Conservation (phyloP, 495 filamentous ascomycete genomes). For the Aspergillus steynii region DNA sequence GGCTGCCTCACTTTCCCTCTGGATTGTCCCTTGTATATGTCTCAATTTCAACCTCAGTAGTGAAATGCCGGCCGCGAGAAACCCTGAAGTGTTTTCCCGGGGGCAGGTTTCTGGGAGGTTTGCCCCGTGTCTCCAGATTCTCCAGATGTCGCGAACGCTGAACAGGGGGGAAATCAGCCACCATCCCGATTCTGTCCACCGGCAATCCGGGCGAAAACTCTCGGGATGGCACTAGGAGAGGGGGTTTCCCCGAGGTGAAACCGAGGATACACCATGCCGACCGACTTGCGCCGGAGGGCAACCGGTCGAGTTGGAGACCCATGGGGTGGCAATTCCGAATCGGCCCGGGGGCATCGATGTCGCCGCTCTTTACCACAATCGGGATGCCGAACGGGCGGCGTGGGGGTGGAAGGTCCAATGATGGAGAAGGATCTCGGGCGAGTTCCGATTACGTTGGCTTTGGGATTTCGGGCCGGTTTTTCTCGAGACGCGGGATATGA, state of each 20-base stretch:
- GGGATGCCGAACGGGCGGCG: background rate
- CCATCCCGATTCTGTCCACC: background rate
- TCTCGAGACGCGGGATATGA: background rate
- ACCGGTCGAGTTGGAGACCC: background rate
- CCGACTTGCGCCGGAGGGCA: background rate
- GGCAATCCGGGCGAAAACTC: background rate
- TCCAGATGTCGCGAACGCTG: background rate
- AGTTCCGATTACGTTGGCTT: background rate
- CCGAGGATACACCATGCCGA: background rate
- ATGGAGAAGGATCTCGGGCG: background rate
- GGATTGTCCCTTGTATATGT: background rate
- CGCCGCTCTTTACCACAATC: background rate
- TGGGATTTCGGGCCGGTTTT: background rate
- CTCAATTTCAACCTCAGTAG: background rate
- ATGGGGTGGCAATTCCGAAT: background rate
- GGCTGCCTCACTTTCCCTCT: background rate
- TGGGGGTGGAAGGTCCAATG: background rate
- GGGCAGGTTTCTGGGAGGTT: background rate
- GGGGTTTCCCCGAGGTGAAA: background rate
- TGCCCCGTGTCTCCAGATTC: background rate
- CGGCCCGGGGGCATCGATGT: background rate
- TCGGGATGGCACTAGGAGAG: background rate
- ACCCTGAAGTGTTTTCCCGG: no score
- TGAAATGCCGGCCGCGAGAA: background rate
- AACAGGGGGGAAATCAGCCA: background rate